These are phyloP conservation scores for Rickenella mellea DNA, from an alignment of 768 basidiomycete genomes.

Conservation along the genomic window DNA sequence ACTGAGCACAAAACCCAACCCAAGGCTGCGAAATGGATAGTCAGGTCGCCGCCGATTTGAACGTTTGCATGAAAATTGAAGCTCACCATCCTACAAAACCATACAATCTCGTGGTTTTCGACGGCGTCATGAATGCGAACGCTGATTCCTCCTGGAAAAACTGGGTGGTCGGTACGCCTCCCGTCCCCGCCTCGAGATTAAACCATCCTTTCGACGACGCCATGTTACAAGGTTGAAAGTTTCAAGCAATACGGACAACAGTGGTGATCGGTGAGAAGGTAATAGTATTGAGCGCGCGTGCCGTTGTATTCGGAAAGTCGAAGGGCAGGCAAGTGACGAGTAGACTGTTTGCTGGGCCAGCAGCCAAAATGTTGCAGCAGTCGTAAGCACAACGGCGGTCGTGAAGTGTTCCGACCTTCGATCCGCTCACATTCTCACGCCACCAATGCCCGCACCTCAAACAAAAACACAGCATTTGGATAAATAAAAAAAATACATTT, in stretches of 20 bases:
- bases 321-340: too few species aligned
- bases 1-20: constrained; percentile 70
- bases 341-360: too few species aligned
- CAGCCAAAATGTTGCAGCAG: too few species aligned
- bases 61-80: neutral
- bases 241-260: neutral
- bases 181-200: constrained; percentile 64
- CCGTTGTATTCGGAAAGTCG: too few species aligned
- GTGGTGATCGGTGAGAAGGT: neutral
- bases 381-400: too few species aligned
- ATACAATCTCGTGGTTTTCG: constrained; percentile 73
- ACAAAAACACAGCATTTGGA: too few species aligned
- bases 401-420: too few species aligned
- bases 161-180: constrained; percentile 62
- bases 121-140: constrained; percentile 70
- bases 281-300: too few species aligned
- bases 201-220: constrained; percentile 69
- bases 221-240: constrained; percentile 20
- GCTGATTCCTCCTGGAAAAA: constrained; percentile 88
- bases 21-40: constrained; percentile 51
- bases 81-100: constrained; percentile 83
- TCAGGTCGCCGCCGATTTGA: too few species aligned
- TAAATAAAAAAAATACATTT: too few species aligned
- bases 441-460: too few species aligned
- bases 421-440: too few species aligned